Conservation (phyloP, 2,329 filamentous ascomycete species). For the Stachybotrys chlorohalonatus region DNA sequence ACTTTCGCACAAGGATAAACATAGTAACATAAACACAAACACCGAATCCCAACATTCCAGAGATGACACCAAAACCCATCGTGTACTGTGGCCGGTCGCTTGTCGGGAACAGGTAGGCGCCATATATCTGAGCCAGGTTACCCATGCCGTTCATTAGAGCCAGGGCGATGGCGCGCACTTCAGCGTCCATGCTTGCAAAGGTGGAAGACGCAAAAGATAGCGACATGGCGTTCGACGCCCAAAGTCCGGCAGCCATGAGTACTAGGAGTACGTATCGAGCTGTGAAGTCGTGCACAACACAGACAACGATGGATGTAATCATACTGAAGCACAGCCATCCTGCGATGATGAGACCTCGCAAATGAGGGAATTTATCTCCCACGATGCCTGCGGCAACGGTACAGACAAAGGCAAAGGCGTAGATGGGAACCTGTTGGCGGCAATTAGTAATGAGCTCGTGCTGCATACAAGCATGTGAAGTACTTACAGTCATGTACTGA, state of each 20-base stretch:
- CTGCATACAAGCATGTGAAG: background rate
- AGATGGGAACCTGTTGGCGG: constrained; percentile 31
- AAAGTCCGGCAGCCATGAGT: constrained; percentile 45
- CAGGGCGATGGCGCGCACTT: constrained; percentile 36
- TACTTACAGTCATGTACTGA: constrained; percentile 16
- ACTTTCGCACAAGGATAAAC: background rate
- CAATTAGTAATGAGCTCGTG: background rate
- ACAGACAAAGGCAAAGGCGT: constrained; percentile 41
- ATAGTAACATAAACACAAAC: constrained; percentile 6
- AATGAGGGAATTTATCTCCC: constrained; percentile 25
- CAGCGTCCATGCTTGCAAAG: constrained; percentile 38
- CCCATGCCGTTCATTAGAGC: constrained; percentile 46
- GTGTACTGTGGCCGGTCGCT: constrained; percentile 39
- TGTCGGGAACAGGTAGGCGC: constrained; percentile 41
- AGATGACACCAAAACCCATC: constrained; percentile 28
- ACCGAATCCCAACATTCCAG: constrained; percentile 13
- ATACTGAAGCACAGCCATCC: constrained; percentile 34
- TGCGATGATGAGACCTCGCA: constrained; percentile 38
- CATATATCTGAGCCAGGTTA: constrained; percentile 47
- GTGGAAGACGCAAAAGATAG: constrained; percentile 42
- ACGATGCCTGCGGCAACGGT: constrained; percentile 37
- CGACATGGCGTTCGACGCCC: constrained; percentile 42
- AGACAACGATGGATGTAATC: constrained; percentile 28
- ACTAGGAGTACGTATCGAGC: constrained; percentile 44
- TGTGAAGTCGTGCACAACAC: constrained; percentile 40